Evolutionary conservation across 1,139 yeast species (phyloP), one percentile per base, ranked within the genome.

Genomic region (Suhomyces yuchorum): DNA sequence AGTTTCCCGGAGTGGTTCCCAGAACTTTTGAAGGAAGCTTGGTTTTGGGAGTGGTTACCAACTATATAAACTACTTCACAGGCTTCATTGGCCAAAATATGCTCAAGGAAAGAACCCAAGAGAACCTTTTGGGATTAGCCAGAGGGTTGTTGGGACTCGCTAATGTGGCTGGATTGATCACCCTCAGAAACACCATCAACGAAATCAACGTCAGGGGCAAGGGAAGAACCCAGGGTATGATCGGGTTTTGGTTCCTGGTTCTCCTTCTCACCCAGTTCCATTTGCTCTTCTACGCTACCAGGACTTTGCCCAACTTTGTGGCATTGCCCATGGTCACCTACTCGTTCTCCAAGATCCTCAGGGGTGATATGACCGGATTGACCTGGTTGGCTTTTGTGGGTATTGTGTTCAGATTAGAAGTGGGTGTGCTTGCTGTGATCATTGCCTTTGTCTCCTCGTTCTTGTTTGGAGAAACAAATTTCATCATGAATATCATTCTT

Each of bases 1-100:
- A 73, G 46, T 92, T 89, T 62, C 96, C 97, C 0, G 97, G 98
- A 1, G 93, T 76, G 2, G 97, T 92, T 4, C 97, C 96, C 19
- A 74, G 97, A 47, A 81, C 96, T 0, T 92, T 91, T 57, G 61
- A 89, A 7, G 96, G 96, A 1, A 78, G 96, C n/a, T 56, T 85
- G 47, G 51, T 80, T 1, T 56, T 90, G 8, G 75, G 89, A 0
- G 60, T 63, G 0, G 46, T 80, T 1, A 59, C 65, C 17, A 50
- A 65, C 70, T 55, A 51, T 0, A 63, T 76, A 43, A 77, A 77
- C 32, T 50, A 52, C 3, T 41, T 56, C 14, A 39, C 53, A 28
- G 15, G 57, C 1, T 28, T 57, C 4, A 42, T 66, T 9, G 67
- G 67, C 1, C 43, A 56, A 17, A 52, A 61, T 23, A 51, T 70